Conservation (phyloP, 2,329 filamentous ascomycete species). For the Emydomyces testavorans region DNA sequence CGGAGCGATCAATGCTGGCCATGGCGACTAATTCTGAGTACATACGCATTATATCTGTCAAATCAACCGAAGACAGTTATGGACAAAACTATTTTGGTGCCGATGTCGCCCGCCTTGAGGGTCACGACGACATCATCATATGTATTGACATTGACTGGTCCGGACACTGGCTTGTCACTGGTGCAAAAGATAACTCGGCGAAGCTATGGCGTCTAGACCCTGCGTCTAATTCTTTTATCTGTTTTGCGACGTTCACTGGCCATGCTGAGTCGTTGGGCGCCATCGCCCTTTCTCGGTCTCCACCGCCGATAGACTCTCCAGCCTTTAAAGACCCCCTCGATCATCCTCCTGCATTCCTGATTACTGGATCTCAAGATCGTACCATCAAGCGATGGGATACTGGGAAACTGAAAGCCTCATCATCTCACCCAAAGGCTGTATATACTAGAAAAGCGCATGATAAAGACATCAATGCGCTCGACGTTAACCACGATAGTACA, state of each 20-base stretch:
- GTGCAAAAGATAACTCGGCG: slow-evolving; percentile 92
- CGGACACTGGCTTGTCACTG: slow-evolving; percentile 89
- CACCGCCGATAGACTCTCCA: slow-evolving; percentile 56
- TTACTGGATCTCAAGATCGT: slow-evolving; percentile 90
- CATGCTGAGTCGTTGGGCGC: slow-evolving; percentile 91
- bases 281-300: slow-evolving; percentile 63
- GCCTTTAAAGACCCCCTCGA: slow-evolving; percentile 62
- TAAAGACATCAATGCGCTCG: slow-evolving; percentile 95
- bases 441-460: slow-evolving; percentile 95
- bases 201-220: slow-evolving; percentile 81
- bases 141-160: slow-evolving; percentile 93
- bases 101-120: slow-evolving; percentile 73
- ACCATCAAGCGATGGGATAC: slow-evolving; percentile 94
- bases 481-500: slow-evolving; percentile 60
- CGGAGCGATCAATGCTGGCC: slow-evolving; percentile 69
- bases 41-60: slow-evolving; percentile 64
- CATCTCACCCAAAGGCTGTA: slow-evolving; percentile 42
- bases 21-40: slow-evolving; percentile 93
- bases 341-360: slow-evolving; percentile 68
- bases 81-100: slow-evolving; percentile 64
- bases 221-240: slow-evolving; percentile 60
- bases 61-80: slow-evolving; percentile 29
- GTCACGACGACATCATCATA: slow-evolving; percentile 92
- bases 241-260: slow-evolving; percentile 71
- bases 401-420: slow-evolving; percentile 39